phyloP scores from a whole-genome alignment of 108 stramenopile genomes.

The Skeletonema tropicum region DNA sequence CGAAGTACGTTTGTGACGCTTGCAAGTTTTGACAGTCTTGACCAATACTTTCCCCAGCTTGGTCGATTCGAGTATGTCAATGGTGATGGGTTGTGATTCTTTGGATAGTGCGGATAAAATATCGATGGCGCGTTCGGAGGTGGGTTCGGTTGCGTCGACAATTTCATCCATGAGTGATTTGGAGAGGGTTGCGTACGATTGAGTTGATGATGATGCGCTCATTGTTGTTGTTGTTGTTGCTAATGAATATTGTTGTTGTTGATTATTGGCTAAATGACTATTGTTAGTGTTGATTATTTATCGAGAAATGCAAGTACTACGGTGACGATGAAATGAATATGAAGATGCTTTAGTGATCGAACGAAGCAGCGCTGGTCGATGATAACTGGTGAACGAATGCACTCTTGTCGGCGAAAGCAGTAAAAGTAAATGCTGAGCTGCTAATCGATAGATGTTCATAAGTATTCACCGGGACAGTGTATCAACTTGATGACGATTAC shows the following conservation, averaged over 20 bases:
- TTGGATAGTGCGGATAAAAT: not conserved
- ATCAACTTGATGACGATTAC: not conserved
- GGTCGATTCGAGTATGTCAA: slow-evolving; percentile 50
- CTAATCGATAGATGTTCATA: too few relatives aligned
- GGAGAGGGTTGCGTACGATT: not conserved
- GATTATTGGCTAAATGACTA: too few relatives aligned
- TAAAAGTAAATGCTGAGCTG: too few relatives aligned
- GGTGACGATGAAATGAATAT: too few relatives aligned
- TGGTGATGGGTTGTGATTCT: slow-evolving; percentile 19
- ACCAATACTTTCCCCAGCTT: slow-evolving; percentile 56
- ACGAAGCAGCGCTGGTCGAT: too few relatives aligned
- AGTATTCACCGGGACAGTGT: too few relatives aligned
- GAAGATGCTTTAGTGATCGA: too few relatives aligned
- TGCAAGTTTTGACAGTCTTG: slow-evolving; percentile 56
- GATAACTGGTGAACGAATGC: too few relatives aligned
- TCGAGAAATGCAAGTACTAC: too few relatives aligned
- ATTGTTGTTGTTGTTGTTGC: not conserved
- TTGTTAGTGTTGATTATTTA: too few relatives aligned
- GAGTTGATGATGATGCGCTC: not conserved
- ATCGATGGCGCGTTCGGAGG: not conserved
- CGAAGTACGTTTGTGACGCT: slow-evolving; percentile 59
- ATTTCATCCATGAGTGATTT: slow-evolving; percentile 15
- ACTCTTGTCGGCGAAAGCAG: too few relatives aligned
- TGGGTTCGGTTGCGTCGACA: slow-evolving; percentile 6
- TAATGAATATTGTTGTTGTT: too few relatives aligned